A percentile compares a stretch with the other conserved stretches of the same genome.
These are phyloP conservation scores for Epichloe aotearoae DNA, from an alignment of 2,329 filamentous ascomycete genomes.

Conservation along the genomic window DNA sequence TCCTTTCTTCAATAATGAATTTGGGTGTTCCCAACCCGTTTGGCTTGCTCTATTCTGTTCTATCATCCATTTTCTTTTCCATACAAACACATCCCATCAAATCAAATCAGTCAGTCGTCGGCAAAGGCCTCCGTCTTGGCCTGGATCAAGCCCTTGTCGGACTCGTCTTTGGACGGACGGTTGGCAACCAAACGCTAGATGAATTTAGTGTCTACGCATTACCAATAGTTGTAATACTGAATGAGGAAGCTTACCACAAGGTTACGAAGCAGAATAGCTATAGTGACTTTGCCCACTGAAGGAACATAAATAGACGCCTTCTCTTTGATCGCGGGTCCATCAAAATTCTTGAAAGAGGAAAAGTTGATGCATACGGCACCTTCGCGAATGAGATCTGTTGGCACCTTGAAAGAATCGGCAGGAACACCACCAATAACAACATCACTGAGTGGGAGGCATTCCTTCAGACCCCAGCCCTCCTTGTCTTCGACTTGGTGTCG, in stretches of 20 bases:
- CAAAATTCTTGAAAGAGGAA: slow-evolving; percentile 90
- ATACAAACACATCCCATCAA: too few relatives aligned
- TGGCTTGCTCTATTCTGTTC: background rate
- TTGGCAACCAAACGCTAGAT: slow-evolving; percentile 39
- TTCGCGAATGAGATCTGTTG: slow-evolving; percentile 67
- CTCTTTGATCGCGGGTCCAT: slow-evolving; percentile 71
- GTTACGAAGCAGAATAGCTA: slow-evolving; percentile 80
- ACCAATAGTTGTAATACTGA: background rate
- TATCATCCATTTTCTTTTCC: background rate
- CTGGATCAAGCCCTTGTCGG: slow-evolving; percentile 20
- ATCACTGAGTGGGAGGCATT: slow-evolving; percentile 78
- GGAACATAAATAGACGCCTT: slow-evolving; percentile 95
- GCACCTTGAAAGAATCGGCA: slow-evolving; percentile 77
- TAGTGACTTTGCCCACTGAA: slow-evolving; percentile 94
- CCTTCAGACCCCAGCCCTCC: slow-evolving; percentile 62
- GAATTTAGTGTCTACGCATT: slow-evolving; percentile 14
- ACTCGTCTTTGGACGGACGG: slow-evolving; percentile 26
- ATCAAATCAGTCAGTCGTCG: slow-evolving; percentile 20
- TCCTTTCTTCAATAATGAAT: background rate
- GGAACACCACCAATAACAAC: slow-evolving; percentile 93
- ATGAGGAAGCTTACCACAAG: slow-evolving; percentile 51
- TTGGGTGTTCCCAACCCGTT: background rate
- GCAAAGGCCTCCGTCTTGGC: slow-evolving; percentile 29
- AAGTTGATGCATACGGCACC: slow-evolving; percentile 99
- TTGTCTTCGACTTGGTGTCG: slow-evolving; percentile 81